Base-by-base conservation (phyloP, 2,329 filamentous ascomycete species). In the Fusarium sacchari region DNA sequence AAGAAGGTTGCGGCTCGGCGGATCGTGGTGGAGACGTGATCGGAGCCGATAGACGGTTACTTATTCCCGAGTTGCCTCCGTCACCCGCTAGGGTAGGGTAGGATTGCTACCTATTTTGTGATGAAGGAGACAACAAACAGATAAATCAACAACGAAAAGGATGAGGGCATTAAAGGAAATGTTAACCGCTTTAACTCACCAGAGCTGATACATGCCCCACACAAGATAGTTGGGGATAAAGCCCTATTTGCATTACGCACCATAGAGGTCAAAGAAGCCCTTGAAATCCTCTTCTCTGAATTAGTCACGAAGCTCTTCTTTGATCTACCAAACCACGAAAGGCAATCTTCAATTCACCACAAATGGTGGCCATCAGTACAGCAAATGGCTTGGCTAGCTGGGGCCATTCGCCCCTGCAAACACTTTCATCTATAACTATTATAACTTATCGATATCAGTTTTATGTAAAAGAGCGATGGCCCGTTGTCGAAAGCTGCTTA, bases 1-100 rank as follows among this genome's bases (percentile, higher is more conserved):
- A 69, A 69, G 64, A 69, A n/a, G 2, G 34, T 26, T 60, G 64
- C 64, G 64, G 63, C 64, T 55, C 64, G 26, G 50, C 57, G 64
- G 64, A 69, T 67, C 55, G 28, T 10, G 12, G 60, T 60, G 60
- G 60, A 39, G 28, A 6, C 42, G 2, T 34, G 36, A 43, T 46
- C 52, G 14, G 34, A 42, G 32, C 34, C 40, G 24, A 36, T 40
- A 12, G n/a, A 6, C 6, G 4, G 4, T 15, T 1, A 40, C 5
- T 60, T 47, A 60, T 63, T 60, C 40, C 60, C 42, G 42, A 44
- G 22, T 44, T 43, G 53, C 20, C 32, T 26, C n/a, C n/a, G 22
- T 36, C 0, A 26, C 17, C n/a, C 9, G 12, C 18, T 17, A 26
- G 30, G n/a, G 28, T n/a, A n/a, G n/a, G 28, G 9, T 15, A 36